Conservation (phyloP, 2,329 filamentous ascomycete species). For the Ceratocystis eucalypticola region DNA sequence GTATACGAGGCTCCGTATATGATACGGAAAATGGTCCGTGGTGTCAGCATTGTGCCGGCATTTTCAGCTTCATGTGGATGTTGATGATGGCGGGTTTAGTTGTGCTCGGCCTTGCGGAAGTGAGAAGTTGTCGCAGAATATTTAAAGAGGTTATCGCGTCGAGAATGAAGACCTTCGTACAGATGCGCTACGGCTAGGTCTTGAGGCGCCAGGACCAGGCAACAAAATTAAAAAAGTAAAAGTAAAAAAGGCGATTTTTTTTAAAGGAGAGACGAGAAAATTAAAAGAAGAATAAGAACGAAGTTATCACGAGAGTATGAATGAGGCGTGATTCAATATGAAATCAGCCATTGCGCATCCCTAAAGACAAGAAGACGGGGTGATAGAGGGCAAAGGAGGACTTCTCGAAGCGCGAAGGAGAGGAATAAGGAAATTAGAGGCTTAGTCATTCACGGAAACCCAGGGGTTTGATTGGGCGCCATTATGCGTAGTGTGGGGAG, state of each 20-base stretch:
- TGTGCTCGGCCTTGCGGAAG: constrained; percentile 11
- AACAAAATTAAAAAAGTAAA: constrained; percentile 11
- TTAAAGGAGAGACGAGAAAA: constrained; percentile 5
- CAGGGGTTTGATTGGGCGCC: no score
- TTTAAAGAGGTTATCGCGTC: not conserved
- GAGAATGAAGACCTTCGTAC: not conserved
- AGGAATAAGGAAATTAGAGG: no score
- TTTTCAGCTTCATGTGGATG: constrained; percentile 3
- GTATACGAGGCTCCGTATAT: constrained; percentile 71
- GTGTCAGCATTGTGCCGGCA: constrained; percentile 29
- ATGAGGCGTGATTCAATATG: not conserved
- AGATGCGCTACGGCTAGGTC: constrained; percentile 16
- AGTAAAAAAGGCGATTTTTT: not conserved
- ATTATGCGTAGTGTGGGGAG: no score
- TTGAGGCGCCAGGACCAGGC: constrained; percentile 5
- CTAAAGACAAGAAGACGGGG: not conserved
- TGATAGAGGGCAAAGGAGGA: not conserved
- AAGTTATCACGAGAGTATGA: not conserved
- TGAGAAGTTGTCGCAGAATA: not conserved
- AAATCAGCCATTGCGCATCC: not conserved
- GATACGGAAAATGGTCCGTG: constrained; percentile 55
- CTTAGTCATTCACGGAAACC: no score
- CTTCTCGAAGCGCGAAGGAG: not conserved
- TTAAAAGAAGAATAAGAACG: not conserved
- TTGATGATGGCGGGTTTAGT: constrained; percentile 19